These are phyloP conservation scores for Arabidopsis thaliana DNA, from an alignment of 345 rosid genomes.

Conservation along the genomic window TAIR10.1 NC_003070.9:3904001-3904500, in stretches of 20 bases:
- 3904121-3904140: too few relatives aligned
- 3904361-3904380: not conserved
- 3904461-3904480: not conserved
- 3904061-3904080: conserved; percentile 21
- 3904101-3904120: not conserved
- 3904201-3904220: too few relatives aligned
- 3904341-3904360: not conserved
- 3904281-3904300: not conserved
- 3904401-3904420: not conserved
- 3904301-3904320: not conserved
- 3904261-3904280: not conserved
- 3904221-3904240: not conserved
- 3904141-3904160: too few relatives aligned
- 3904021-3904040: conserved; percentile 40
- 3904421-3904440: not conserved
- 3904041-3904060: conserved; percentile 42
- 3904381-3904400: not conserved
- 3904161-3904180: too few relatives aligned
- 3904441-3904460: not conserved
- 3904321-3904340: not conserved
- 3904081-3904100: conserved; percentile 18
- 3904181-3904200: too few relatives aligned
- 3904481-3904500: not conserved
- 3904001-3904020: conserved; percentile 41
- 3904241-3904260: not conserved